Base-by-base conservation (phyloP, 1,139 yeast species). In the Yamadazyma atlantica region DNA sequence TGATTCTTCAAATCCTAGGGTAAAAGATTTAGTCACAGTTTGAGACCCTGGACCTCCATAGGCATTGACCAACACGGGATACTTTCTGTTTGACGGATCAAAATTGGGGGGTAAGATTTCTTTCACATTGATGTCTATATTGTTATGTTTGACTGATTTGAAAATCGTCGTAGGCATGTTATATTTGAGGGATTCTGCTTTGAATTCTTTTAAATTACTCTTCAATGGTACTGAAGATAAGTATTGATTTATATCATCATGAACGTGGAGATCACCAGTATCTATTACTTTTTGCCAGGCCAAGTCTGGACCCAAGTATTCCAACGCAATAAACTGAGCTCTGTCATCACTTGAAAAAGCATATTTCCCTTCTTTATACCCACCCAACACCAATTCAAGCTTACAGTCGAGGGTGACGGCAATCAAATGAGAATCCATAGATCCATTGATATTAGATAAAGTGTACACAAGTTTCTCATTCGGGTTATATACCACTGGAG, bases 31-130 rank as follows among this genome's bases (percentile, higher is more conserved):
- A 32, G 66, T 73, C 4, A 84, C 84, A 23, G 78, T 74, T 55
- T 85, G 92, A 1, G 96, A 84, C 0, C 95, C 96, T 0, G 99
- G 99, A 0, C 97, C 98, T 3, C 96, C 97, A 57, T 92, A 92
- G 4, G 82, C 87, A 49, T 80, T 81, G 18, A 90, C 95, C 40
- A 92, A 61, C 3, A 92, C 58, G 0, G 97, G 97, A 55, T 90
- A 82, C 54, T 82, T 78, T 40, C 62, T 66, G 3, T 39, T 36
- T 6, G 55, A 49, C 3, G 80, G 70, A 48, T 83, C 69, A 54
- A 89, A 85, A 42, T 73, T 68, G 1, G 80, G 76, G 1, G 98
- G 98, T 27, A 79, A 66, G 4, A 85, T 82, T 57, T 90, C 97
- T 34, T 84, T 63, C 38, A 82, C 78, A 55, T 86, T 83, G 25